Base-by-base conservation (phyloP, 805 yeast genomes). In the Metschnikowia corniflorae region DNA sequence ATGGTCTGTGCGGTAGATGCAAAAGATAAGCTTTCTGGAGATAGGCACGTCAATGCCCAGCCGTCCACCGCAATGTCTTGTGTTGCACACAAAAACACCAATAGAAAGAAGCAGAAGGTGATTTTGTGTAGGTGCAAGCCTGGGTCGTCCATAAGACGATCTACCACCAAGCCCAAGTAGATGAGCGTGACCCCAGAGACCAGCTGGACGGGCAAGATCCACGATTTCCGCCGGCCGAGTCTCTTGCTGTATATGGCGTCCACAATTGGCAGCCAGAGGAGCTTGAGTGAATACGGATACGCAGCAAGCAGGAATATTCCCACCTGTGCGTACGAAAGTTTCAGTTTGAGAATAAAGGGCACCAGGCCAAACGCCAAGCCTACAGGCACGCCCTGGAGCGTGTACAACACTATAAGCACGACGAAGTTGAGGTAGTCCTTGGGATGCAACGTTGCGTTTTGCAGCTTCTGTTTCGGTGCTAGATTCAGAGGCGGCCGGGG, bases 11-110 rank as follows among this genome's bases (percentile, higher is more conserved):
- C 98, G 0, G 98, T 93, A 4, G 96, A 86, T 0, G 98, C 97
- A 65, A 79, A 93, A 13, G 94, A 80, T 43, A 93, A 68, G 10
- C 94, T 82, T 18, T 76, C 77, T 17, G 80, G 79, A 13, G 89
- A 78, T 35, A 93, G 68, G 26, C 91, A 78, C 1, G 96, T 93
- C 53, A 93, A 65, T 0, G 97, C 97, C 98, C 98, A 93, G 8
- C 98, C 97, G 63, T 93, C 98, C 16, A 93, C 98, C 0, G 98
- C 97, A 38, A 93, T 93, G 57, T 93, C 98, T 60, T 93, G 98
- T 0, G 98, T 91, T 1, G 97, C 97, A 64, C 97, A 89, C 42
- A 89, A 70, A 40, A 91, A 76, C 21, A 93, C 93, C 41, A 93
- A 65, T 16, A 78, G 46, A 51, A 89, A 85, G 61, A 93, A 93